Evolutionary conservation across 345 rosid genomes (phyloP), one percentile per base, ranked within the genome.

Genomic region (Populus ilicifolia): DNA sequence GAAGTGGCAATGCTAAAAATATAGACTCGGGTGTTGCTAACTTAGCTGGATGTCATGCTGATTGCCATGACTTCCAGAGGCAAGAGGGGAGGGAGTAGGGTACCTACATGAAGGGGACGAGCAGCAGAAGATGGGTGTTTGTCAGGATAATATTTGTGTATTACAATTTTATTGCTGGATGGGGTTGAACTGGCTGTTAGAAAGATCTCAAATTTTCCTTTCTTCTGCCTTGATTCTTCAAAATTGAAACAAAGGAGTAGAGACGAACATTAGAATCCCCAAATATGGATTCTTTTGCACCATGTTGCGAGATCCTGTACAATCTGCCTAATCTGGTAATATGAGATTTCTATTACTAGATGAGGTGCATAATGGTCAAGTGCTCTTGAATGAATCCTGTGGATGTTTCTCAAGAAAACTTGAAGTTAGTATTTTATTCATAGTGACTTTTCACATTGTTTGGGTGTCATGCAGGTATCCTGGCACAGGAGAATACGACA

Each of bases 401-500:
- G 13, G 43, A 61, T 41, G 10, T 71, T 48, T 48, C 50, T 39
- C 2, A 73, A 74, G 16, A 20, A 43, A 41, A 25, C 63, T 10
- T 3, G 25, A 5, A 11, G 8, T n/a, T 44, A 2, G 17, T 33
- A 17, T 6, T 23, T n/a, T 20, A 8, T 18, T 1, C n/a, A 5
- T 8, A 18, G 75, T 43, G 14, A 61, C 10, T 48, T 30, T 67
- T 54, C 17, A 20, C 43, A 18, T 75, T 5, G 25, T 67, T 72
- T 70, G 70, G 29, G 21, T 41, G 39, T 41, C 67, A 9, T 72
- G 54, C 82, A 91, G 99, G 86, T 87, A 87, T 83, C 96, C 98
- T 0, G 97, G 97, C 54, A 90, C 93, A 0, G 99, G 99, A 64
- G 88, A 89, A 83, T 95, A 93, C 73, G 84, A 95, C 90, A 93